Base-by-base conservation (phyloP, 176 grass and related monocot species). In the Chloris gayana region DNA sequence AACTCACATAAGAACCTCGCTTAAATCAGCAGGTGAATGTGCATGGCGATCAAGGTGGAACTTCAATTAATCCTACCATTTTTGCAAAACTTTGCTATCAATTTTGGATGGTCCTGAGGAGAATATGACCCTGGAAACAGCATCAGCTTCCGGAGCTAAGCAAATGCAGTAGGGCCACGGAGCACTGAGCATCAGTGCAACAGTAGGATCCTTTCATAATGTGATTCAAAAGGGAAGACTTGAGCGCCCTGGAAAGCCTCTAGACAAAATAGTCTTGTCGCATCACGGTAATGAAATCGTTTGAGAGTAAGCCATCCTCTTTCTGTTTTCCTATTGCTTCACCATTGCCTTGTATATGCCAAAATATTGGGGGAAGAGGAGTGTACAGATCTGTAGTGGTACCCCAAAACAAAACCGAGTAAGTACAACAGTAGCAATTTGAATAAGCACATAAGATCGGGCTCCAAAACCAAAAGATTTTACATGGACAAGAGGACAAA, bases 291-390 rank as follows among this genome's bases (percentile, higher is more conserved):
- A 94, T 78, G 64, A 91, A 87, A 45, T 94, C 81, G 0, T 57
- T 57, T 51, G 92, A 89, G 51, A 89, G 86, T 69, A 85, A 85
- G 67, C 80, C 89, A 3, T 85, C 89, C 21, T 89, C 84, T 75
- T 91, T 94, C 37, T 82, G 82, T 81, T 79, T 89, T 33, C 73
- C 84, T 14, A 53, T 74, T 21, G 66, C 41, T 51, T 94, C 92
- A 66, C 84, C 69, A 54, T 87, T 94, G 27, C 81, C 92, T 87
- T 94, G 89, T 45, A 94, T 85, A 72, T 89, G 92, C 89, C 89
- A 94, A 59, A 81, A 94, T 89, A 94, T 91, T 53, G 92, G 92
- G 24, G 92, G 86, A 64, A 94, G 81, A 68, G 87, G 92, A 37
- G 87, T 83, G 26, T 94, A 89, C 78, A 94, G 72, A 82, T 94